Evolutionary conservation across 768 basidiomycete species (phyloP), one percentile per base, ranked within the genome.

Genomic region (Crassisporium funariophilum): DNA sequence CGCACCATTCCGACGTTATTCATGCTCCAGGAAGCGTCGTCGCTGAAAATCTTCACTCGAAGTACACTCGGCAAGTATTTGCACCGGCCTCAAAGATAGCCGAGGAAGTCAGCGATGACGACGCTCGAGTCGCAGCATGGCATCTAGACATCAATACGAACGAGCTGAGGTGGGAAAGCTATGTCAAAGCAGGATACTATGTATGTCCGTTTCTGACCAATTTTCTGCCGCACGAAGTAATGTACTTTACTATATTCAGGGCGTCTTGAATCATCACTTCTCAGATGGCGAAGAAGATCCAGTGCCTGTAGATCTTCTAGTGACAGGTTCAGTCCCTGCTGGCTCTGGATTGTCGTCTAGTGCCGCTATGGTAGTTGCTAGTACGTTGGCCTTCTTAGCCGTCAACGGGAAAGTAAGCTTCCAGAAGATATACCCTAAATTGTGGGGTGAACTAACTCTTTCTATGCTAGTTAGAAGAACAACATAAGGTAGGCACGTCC

Each of bases 291-390:
- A 41, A 40, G 50, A 50, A 16, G 35, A 58, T 39, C 86, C 86
- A 9, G 65, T 76, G 11, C 77, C 84, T 3, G 80, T 87, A n/a
- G 82, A 93, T 54, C 55, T 92, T 8, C 74, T 93, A 4, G 81
- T 91, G 9, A 83, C 84, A 0, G 94, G 94, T 1, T 80, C 84
- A 9, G 86, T 97, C 2, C 93, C 93, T 0, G 79, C 89, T 2
- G 94, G 92, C 0, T 87, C 89, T 0, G 93, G 94, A 0, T 70
- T 95, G 4, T 91, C 88, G 5, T 91, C 88, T 3, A 91, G 88
- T 53, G 89, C 91, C 0, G 93, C 93, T 0, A 87, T 95, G 82
- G 90, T 93, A 24, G 90, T 95, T 17, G 88, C 89, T 0, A 89
- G 88, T 31, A 87, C 91, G 0, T 71, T 95, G 22, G 81, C 86